Conservation (phyloP, 257 asterid species). For the Gentiana straminea region DNA sequence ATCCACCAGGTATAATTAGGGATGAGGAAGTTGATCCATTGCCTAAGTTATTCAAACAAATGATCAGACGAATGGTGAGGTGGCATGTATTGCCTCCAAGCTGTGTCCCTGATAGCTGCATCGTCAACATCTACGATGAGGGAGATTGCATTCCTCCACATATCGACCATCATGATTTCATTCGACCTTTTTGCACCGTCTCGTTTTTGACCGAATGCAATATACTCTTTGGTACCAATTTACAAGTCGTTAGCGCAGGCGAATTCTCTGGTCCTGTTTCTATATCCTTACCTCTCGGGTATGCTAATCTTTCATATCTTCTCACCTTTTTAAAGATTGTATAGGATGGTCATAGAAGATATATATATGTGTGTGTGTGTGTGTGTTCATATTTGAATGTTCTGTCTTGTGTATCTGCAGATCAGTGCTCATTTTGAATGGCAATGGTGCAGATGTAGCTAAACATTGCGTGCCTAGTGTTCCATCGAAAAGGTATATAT, state of each 20-base stretch:
- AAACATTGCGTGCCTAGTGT: slow-evolving; percentile 79
- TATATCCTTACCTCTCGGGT: slow-evolving; percentile 75
- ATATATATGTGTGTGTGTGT: too few relatives aligned
- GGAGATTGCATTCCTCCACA: slow-evolving; percentile 97
- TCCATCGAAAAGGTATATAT: slow-evolving; percentile 47
- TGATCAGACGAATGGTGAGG: slow-evolving; percentile 62
- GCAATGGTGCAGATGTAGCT: slow-evolving; percentile 87
- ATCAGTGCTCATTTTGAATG: slow-evolving; percentile 66
- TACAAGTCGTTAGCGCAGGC: slow-evolving; percentile 57
- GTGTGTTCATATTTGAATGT: too few relatives aligned
- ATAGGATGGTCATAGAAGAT: too few relatives aligned
- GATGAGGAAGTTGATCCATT: slow-evolving; percentile 63
- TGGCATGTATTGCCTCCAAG: slow-evolving; percentile 73
- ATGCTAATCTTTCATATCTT: slow-evolving; percentile 9
- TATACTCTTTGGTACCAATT: slow-evolving; percentile 60
- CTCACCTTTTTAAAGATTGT: too few relatives aligned
- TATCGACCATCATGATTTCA: slow-evolving; percentile 77
- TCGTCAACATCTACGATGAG: slow-evolving; percentile 75
- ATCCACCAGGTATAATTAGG: slow-evolving; percentile 74
- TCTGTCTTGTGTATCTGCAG: slow-evolving; percentile 21
- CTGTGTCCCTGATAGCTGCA: slow-evolving; percentile 86
- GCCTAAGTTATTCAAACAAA: slow-evolving; percentile 50
- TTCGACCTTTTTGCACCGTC: slow-evolving; percentile 79
- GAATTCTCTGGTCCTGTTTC: slow-evolving; percentile 61
- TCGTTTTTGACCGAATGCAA: slow-evolving; percentile 70